Conservation (phyloP, 805 yeast species). For the Phaffomyces opuntiae region DNA sequence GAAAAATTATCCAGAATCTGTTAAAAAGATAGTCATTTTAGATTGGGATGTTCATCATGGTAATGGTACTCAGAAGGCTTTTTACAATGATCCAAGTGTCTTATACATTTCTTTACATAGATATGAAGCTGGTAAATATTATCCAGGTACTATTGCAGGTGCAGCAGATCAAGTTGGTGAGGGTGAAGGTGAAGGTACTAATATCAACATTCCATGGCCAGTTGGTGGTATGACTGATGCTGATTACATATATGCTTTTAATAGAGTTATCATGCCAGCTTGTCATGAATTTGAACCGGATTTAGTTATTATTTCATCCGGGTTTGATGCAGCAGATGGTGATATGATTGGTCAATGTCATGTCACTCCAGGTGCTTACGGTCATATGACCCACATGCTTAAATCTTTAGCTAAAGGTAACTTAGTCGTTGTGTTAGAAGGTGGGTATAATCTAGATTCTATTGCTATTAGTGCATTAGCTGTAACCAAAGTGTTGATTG, state of each 20-base stretch:
- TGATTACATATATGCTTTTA: slow-evolving; percentile 89
- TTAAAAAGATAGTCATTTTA: slow-evolving; percentile 70
- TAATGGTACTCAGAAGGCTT: slow-evolving; percentile 94
- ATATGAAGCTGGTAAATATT: slow-evolving; percentile 84
- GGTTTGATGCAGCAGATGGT: slow-evolving; percentile 98
- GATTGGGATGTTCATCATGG: slow-evolving; percentile 99
- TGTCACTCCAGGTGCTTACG: slow-evolving; percentile 92
- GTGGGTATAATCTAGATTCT: slow-evolving; percentile 91
- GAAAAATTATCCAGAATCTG: slow-evolving; percentile 80
- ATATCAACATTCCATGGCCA: slow-evolving; percentile 92
- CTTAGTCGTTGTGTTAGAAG: slow-evolving; percentile 85
- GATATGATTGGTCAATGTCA: slow-evolving; percentile 96
- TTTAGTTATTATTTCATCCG: slow-evolving; percentile 85
- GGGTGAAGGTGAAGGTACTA: slow-evolving; percentile 80
- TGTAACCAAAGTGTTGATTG: slow-evolving; percentile 83
- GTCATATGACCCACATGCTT: slow-evolving; percentile 89
- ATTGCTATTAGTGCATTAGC: slow-evolving; percentile 87
- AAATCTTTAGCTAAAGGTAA: slow-evolving; percentile 86
- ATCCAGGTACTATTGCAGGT: slow-evolving; percentile 91
- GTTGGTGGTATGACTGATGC: slow-evolving; percentile 89
- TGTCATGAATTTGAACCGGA: slow-evolving; percentile 89
- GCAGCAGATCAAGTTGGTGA: slow-evolving; percentile 76
- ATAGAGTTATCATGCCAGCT: slow-evolving; percentile 79
- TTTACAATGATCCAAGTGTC: slow-evolving; percentile 82
- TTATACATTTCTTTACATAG: slow-evolving; percentile 88